These are phyloP conservation scores for Penicillium brevicompactum DNA, from an alignment of 2,329 filamentous ascomycete genomes.

Conservation along the genomic window DNA sequence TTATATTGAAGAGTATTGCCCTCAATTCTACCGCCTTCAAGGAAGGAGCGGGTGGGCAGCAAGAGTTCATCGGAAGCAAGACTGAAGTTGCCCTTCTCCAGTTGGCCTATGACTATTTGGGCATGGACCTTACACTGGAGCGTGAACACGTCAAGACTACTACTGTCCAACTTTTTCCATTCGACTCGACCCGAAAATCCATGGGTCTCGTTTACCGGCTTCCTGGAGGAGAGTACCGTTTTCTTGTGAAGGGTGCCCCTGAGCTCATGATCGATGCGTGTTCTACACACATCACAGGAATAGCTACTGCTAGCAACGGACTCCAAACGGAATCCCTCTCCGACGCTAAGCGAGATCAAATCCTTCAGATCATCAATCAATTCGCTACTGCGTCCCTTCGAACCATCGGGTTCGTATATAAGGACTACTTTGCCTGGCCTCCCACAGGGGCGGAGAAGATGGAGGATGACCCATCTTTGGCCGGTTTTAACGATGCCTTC, in stretches of 20 bases:
- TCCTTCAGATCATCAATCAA: constrained; percentile 41
- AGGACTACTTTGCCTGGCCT: constrained; percentile 71
- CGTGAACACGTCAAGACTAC: constrained; percentile 57
- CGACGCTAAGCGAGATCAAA: constrained; percentile 23
- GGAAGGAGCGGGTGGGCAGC: constrained; percentile 67
- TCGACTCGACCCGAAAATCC: constrained; percentile 75
- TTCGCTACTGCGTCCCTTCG: constrained; percentile 64
- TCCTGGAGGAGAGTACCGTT: constrained; percentile 42
- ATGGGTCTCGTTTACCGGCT: constrained; percentile 52
- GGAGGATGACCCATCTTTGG: constrained; percentile 60
- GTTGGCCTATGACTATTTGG: constrained; percentile 67
- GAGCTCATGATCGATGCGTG: constrained; percentile 47
- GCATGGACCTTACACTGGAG: constrained; percentile 67
- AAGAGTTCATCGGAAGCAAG: constrained; percentile 74
- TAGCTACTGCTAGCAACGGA: constrained; percentile 27
- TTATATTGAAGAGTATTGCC: constrained; percentile 46
- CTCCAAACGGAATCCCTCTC: constrained; percentile 29
- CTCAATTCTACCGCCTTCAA: constrained; percentile 72
- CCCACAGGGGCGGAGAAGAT: constrained; percentile 57
- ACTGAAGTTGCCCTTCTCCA: constrained; percentile 75
- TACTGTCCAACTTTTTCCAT: constrained; percentile 69
- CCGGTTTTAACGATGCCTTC: constrained; percentile 69
- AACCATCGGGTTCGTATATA: constrained; percentile 74
- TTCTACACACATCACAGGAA: constrained; percentile 35
- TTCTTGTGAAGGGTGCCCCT: constrained; percentile 53